Conservation (phyloP, 257 asterid species). For the Forsythia suspensa region DNA sequence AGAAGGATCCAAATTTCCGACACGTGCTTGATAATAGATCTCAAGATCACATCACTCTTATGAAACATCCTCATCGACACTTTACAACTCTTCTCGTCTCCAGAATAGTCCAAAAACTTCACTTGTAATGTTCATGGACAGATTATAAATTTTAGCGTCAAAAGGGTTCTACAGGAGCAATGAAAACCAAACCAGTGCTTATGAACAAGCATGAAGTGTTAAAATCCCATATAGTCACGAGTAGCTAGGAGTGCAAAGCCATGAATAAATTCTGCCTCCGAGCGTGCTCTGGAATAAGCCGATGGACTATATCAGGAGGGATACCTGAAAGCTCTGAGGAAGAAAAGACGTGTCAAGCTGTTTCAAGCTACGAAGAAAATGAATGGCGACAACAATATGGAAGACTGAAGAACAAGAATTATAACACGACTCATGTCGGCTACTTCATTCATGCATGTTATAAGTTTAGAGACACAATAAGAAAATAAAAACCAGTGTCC, state of each 20-base stretch:
- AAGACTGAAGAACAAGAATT: neutral
- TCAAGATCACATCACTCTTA: neutral
- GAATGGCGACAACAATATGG: neutral
- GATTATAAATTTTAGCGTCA: neutral
- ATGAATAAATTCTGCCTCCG: slow-evolving; percentile 90
- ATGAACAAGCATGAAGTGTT: neutral
- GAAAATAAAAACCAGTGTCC: too few relatives aligned
- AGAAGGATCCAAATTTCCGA: too few relatives aligned
- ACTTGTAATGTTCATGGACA: slow-evolving; percentile 3
- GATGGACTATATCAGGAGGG: slow-evolving; percentile 68
- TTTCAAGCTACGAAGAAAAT: neutral
- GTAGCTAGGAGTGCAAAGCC: slow-evolving; percentile 73
- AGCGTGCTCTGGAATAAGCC: slow-evolving; percentile 94
- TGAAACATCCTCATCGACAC: neutral
- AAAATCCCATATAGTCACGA: slow-evolving; percentile 8
- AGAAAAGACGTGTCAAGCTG: slow-evolving; percentile 8
- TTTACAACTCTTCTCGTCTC: slow-evolving; percentile 17
- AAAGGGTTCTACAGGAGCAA: slow-evolving; percentile 8
- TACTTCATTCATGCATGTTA: neutral
- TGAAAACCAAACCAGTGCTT: slow-evolving; percentile 12
- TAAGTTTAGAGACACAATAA: too few relatives aligned
- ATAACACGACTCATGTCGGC: too few relatives aligned
- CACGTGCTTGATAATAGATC: neutral
- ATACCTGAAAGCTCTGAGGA: slow-evolving; percentile 76
- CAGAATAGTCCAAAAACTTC: slow-evolving; percentile 20